Evolutionary conservation across 2,329 filamentous ascomycete genomes (phyloP).

Genomic region (Claviceps fusiformis): DNA sequence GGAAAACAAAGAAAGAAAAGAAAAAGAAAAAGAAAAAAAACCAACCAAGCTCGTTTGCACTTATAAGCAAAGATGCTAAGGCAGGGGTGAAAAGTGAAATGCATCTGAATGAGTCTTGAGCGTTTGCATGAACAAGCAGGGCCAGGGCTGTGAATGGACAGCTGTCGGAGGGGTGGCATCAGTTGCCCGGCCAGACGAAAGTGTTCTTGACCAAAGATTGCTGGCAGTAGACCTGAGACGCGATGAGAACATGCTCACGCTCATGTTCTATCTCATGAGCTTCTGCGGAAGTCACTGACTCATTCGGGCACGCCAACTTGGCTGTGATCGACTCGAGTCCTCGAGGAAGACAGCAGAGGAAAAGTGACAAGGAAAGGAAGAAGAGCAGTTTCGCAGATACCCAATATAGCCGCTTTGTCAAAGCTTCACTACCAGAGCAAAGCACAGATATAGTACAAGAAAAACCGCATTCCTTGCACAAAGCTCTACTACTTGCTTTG

Average conservation of each 20-base stretch:
- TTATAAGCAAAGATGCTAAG: constrained; percentile 4
- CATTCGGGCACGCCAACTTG: background rate
- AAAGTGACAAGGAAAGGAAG: background rate
- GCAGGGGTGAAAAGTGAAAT: background rate
- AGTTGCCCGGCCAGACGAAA: background rate
- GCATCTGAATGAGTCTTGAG: background rate
- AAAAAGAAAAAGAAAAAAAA: background rate
- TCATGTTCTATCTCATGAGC: background rate
- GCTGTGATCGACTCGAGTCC: background rate
- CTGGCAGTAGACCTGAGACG: background rate
- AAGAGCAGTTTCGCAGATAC: background rate
- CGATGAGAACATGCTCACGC: background rate
- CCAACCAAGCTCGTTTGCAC: background rate
- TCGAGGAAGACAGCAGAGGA: background rate
- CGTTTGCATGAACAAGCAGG: background rate
- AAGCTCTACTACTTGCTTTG: constrained; percentile 1
- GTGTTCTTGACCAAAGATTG: background rate
- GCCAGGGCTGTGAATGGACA: background rate
- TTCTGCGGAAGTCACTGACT: background rate
- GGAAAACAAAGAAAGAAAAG: background rate
- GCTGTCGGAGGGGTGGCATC: background rate
- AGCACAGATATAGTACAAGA: background rate
- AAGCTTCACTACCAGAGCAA: background rate
- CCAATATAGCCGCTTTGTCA: background rate
- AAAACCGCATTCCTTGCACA: background rate